Evolutionary conservation across 2,329 filamentous ascomycete genomes (phyloP), one percentile per base, ranked within the genome.

Genomic region (Calonectria henricotiae): DNA sequence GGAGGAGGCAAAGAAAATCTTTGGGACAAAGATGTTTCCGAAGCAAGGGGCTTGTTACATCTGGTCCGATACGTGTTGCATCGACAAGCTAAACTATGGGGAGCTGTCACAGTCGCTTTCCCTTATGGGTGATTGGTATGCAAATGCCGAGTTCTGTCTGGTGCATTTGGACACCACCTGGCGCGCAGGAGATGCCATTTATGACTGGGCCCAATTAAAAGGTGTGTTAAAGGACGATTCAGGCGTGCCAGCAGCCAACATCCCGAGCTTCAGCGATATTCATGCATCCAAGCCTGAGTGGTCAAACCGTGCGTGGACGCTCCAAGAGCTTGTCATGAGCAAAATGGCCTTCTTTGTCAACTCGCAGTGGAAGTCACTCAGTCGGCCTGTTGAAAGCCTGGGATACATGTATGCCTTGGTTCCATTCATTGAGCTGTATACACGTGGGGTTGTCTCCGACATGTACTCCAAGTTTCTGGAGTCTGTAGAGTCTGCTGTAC

Each of bases 311-410:
- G 47, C 47, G 17, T 51, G 47, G 47, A 51, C 47, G 5, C 47
- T 51, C 8, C 47, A 51, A 15, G 47, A 51, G 15, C 47, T 51
- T 20, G 47, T 51, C 2, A 51, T 51, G 47, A 51, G 47, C 47
- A 51, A 51, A 35, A 51, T 51, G 47, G 17, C 47, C 27, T 51
- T 32, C 47, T 51, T 51, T 51, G 6, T n/a, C 47, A 51, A 51
- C 47, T 51, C 47, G 4, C 7, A 51, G 17, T 51, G 47, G 47
- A 9, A 8, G 2, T 8, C 47, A 5, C 30, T 51, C 2, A 51
- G 47, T 17, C 47, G 47, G 4, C 47, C 47, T 5, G 47, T 51
- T 13, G 47, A 51, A n/a, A 51, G 17, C 47, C 17, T 51, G 27
- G 47, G 47, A 35, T 51, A 51, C 9, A 5, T 51, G 6, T 51